Percentiles rank a stretch among this genome's conserved stretches.
These are phyloP conservation scores for Globomyces pollinis-pini DNA, from an alignment of 192 early-diverging fungal genomes.

Conservation along the genomic window DNA sequence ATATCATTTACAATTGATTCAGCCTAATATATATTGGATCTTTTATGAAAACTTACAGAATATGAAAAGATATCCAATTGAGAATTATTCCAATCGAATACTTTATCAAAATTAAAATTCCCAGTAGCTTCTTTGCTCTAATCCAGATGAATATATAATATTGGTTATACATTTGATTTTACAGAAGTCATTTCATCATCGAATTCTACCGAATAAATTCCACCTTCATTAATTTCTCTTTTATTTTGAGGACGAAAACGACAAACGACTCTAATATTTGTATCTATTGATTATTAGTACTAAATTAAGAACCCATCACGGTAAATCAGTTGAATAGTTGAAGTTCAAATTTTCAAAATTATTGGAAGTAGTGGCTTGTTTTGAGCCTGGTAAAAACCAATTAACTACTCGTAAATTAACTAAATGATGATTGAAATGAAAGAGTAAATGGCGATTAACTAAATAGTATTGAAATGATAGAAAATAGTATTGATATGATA, in stretches of 20 bases:
- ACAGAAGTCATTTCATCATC: constrained; percentile 68
- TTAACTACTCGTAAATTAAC: too few relatives aligned
- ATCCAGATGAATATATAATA: too few relatives aligned
- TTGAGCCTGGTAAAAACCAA: too few relatives aligned
- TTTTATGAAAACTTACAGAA: not conserved
- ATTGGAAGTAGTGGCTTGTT: too few relatives aligned
- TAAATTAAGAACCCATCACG: too few relatives aligned
- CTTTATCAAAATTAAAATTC: constrained; percentile 8
- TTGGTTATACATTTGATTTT: constrained; percentile 43
- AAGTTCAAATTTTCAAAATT: too few relatives aligned
- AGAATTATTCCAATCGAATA: not conserved
- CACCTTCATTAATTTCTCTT: constrained; percentile 83
- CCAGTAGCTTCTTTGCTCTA: constrained; percentile 8
- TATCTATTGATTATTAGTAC: too few relatives aligned
- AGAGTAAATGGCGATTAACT: too few relatives aligned
- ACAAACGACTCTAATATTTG: constrained; percentile 93
- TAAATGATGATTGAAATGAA: too few relatives aligned
- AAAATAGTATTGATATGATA: too few relatives aligned
- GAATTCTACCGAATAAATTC: constrained; percentile 74
- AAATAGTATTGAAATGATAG: too few relatives aligned
- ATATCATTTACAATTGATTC: constrained; percentile 70
- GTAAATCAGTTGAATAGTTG: too few relatives aligned
- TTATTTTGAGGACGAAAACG: constrained; percentile 94
- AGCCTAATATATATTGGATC: constrained; percentile 42
- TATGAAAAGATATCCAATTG: constrained; percentile 10